These are phyloP conservation scores for Podospora conica DNA, from an alignment of 495 filamentous ascomycete genomes.

Conservation along the genomic window DNA sequence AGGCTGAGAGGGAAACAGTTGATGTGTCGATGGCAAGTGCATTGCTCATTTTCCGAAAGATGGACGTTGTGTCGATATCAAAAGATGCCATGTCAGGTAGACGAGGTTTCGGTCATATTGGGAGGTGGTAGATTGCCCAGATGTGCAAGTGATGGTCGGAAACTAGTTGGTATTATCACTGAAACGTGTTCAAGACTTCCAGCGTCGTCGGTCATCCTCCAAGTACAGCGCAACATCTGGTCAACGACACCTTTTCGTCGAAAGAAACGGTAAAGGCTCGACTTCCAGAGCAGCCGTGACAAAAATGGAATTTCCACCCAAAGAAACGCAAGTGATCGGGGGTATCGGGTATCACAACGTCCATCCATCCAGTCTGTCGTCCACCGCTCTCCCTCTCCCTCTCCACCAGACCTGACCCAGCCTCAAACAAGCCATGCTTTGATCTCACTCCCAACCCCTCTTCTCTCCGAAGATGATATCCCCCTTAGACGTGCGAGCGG, in stretches of 20 bases:
- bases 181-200: neutral
- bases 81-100: neutral
- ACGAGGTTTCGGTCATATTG: neutral
- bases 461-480: neutral
- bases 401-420: too few relatives aligned
- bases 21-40: neutral
- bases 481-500: slow-evolving; percentile 36
- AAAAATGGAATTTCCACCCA: neutral
- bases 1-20: neutral
- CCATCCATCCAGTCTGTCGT: neutral
- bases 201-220: too few relatives aligned
- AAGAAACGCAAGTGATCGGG: neutral
- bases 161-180: neutral
- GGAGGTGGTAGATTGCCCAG: too few relatives aligned
- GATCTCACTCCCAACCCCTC: neutral
- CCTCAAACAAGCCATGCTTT: neutral
- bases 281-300: neutral
- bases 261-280: neutral
- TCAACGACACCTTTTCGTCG: neutral
- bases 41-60: neutral
- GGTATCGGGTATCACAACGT: neutral
- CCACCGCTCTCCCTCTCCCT: neutral
- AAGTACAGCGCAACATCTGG: neutral
- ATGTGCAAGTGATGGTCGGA: neutral
- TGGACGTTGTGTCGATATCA: neutral